phyloP scores from a whole-genome alignment of 2,329 filamentous ascomycete species.

The Stromatinia cepivora region DNA sequence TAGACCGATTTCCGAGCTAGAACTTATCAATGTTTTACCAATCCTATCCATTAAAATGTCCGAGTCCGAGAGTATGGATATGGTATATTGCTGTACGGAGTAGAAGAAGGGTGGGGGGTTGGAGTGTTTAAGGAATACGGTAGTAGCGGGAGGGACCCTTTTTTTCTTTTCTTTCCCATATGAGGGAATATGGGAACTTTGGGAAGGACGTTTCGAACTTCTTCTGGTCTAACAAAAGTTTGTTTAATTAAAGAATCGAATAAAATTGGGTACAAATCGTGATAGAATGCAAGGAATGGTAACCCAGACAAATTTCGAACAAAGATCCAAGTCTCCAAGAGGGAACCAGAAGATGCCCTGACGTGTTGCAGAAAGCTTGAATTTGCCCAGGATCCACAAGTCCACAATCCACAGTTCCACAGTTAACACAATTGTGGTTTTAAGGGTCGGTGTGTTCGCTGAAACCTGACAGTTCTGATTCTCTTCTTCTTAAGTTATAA shows the following conservation, averaged over 20 bases:
- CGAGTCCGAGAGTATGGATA: slow-evolving; percentile 2
- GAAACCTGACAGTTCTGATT: neutral
- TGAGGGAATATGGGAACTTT: neutral
- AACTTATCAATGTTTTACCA: slow-evolving; percentile 12
- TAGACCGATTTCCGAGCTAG: neutral
- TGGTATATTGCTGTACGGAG: neutral
- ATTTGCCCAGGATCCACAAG: slow-evolving; percentile 9
- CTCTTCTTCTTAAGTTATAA: neutral
- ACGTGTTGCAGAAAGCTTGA: slow-evolving; percentile 20
- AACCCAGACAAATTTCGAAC: neutral
- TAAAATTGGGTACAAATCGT: neutral
- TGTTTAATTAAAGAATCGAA: neutral
- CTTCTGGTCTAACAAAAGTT: neutral
- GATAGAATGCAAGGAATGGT: neutral
- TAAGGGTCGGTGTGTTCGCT: neutral
- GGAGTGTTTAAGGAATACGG: neutral
- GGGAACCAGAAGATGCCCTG: neutral
- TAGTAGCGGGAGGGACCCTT: neutral
- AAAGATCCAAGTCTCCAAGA: neutral
- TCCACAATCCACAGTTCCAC: neutral
- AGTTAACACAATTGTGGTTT: neutral
- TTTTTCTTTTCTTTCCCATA: neutral
- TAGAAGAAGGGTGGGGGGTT: neutral
- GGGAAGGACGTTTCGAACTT: neutral
- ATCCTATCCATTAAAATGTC: neutral